A percentile compares a stretch with the other conserved stretches of the same genome.
phyloP scores from a whole-genome alignment of 164 flowering plant genomes.

The Nelumbo lutea region DNA sequence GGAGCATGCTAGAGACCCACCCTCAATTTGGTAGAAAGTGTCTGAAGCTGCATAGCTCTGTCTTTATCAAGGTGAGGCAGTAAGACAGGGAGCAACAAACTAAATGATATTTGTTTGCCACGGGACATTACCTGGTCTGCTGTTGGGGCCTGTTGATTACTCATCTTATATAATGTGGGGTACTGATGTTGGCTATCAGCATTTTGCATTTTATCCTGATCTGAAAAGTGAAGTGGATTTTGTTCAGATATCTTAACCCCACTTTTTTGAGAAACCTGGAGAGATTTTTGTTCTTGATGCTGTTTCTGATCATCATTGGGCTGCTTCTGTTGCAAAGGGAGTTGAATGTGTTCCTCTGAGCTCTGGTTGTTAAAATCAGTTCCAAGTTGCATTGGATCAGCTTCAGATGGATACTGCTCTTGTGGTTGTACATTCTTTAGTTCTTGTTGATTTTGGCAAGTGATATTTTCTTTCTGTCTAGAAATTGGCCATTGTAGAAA shows the following conservation, averaged over 20 bases:
- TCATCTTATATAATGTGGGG: constrained; percentile 36
- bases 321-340: constrained; percentile 27
- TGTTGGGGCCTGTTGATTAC: constrained; percentile 35
- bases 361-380: constrained; percentile 35
- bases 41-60: constrained; percentile 65
- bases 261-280: constrained; percentile 34
- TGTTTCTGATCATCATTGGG: constrained; percentile 27
- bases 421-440: constrained; percentile 26
- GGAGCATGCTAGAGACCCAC: constrained; percentile 27
- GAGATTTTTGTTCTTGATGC: constrained; percentile 22
- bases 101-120: constrained; percentile 66
- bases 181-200: constrained; percentile 41
- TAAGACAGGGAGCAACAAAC: constrained; percentile 59
- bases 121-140: constrained; percentile 35
- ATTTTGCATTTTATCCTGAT: constrained; percentile 26
- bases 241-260: constrained; percentile 36
- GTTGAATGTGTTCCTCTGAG: constrained; percentile 28
- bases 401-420: constrained; percentile 31
- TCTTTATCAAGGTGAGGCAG: constrained; percentile 84
- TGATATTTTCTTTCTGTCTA: constrained; percentile 34
- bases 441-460: constrained; percentile 28
- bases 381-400: constrained; percentile 29
- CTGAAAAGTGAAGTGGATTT: constrained; percentile 26
- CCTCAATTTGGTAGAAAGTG: constrained; percentile 61
- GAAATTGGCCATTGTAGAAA: constrained; percentile 51